Conservation (phyloP, 2,329 filamentous ascomycete species). For the Neoarthrinium moseri region DNA sequence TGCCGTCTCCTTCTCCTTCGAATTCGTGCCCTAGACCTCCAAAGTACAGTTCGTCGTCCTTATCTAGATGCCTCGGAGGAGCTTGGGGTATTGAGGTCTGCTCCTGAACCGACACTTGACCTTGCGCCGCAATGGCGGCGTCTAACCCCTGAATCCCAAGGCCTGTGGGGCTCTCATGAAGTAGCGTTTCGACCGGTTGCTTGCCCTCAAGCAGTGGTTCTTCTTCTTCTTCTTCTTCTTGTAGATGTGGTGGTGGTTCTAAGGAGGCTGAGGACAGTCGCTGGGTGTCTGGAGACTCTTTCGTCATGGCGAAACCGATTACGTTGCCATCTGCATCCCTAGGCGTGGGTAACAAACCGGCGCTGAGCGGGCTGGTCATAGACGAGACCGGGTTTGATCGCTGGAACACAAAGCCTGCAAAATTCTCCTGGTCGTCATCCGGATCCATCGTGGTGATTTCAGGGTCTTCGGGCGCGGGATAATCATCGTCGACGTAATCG, state of each 20-base stretch:
- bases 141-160: constrained; percentile 42
- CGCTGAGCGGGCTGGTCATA: constrained; percentile 47
- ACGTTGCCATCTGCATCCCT: constrained; percentile 52
- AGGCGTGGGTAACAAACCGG: constrained; percentile 49
- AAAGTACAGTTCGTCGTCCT: constrained; percentile 67
- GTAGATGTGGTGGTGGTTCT: too few species aligned
- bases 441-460: constrained; percentile 46
- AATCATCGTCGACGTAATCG: constrained; percentile 42
- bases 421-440: constrained; percentile 59
- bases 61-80: constrained; percentile 12
- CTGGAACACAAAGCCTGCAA: constrained; percentile 59
- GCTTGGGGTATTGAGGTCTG: neutral
- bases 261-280: constrained; percentile 13
- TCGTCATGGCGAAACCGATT: constrained; percentile 57
- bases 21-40: constrained; percentile 58
- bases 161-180: constrained; percentile 29
- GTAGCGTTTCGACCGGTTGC: constrained; percentile 12
- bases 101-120: neutral
- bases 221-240: too few species aligned
- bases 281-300: constrained; percentile 37
- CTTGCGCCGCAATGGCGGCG: constrained; percentile 12
- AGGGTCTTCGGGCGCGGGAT: constrained; percentile 17
- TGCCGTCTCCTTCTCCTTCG: constrained; percentile 50
- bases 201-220: constrained; percentile 12
- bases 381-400: constrained; percentile 51